Percentiles rank a stretch among this genome's conserved stretches.
These are phyloP conservation scores for Pholiota microspora DNA, from an alignment of 768 basidiomycete species.

Conservation along the genomic window DNA sequence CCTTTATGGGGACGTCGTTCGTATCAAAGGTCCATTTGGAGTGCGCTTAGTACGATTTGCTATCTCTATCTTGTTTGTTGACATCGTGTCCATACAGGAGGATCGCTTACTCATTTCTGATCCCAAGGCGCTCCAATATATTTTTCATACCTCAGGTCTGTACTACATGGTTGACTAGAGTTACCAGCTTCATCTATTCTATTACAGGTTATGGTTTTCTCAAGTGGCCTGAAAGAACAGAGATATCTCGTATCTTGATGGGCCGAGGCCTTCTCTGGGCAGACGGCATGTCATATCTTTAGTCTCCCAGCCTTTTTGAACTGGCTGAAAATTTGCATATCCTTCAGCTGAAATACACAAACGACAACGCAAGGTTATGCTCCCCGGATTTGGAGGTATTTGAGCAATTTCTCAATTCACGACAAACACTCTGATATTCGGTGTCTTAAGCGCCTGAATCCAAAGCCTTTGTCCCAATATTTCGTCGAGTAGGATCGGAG, in stretches of 20 bases:
- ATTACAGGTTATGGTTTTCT: conserved; percentile 48
- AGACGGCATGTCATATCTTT: conserved; percentile 35
- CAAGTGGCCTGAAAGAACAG: conserved; percentile 49
- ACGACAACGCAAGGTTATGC: conserved; percentile 52
- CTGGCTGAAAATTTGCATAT: background rate
- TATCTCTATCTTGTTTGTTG: background rate
- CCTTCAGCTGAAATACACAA: conserved; percentile 42
- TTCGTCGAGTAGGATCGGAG: conserved; percentile 42
- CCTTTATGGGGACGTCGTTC: conserved; percentile 48
- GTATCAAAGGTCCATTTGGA: conserved; percentile 49
- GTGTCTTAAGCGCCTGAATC: conserved; percentile 36
- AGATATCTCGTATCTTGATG: conserved; percentile 47
- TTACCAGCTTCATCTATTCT: conserved; percentile 3
- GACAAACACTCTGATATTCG: background rate
- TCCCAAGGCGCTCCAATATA: conserved; percentile 57
- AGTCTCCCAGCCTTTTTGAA: background rate
- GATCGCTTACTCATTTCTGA: conserved; percentile 54
- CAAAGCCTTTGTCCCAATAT: conserved; percentile 49
- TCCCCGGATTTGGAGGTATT: conserved; percentile 53
- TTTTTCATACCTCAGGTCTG: conserved; percentile 48
- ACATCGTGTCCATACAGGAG: conserved; percentile 32
- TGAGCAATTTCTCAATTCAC: background rate
- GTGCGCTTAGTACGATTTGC: conserved; percentile 26
- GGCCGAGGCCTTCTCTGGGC: conserved; percentile 56
- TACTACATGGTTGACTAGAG: background rate